phyloP scores from a whole-genome alignment of 345 rosid species.

The Limnanthes douglasii region DNA sequence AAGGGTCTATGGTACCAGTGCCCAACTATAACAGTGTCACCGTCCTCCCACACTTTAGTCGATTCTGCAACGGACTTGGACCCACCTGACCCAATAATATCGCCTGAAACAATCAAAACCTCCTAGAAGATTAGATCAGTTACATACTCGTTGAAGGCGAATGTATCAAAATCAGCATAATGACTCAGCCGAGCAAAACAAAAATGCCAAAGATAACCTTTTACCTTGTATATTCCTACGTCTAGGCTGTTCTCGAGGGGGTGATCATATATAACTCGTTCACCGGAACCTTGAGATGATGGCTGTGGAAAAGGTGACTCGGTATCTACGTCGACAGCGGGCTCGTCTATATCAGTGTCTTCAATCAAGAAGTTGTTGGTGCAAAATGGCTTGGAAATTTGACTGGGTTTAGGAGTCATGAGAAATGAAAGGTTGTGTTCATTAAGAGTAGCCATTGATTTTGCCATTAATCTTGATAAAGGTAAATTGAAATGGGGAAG shows the following conservation, averaged over 20 bases:
- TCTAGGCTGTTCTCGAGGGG: slow-evolving; percentile 70
- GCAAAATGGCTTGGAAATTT: slow-evolving; percentile 29
- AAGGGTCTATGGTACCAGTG: slow-evolving; percentile 70
- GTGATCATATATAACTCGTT: slow-evolving; percentile 26
- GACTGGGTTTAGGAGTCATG: slow-evolving; percentile 17
- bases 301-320: slow-evolving; percentile 23
- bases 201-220: neutral
- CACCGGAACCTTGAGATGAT: neutral
- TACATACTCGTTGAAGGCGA: too few species aligned
- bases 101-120: slow-evolving; percentile 46
- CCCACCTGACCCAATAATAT: slow-evolving; percentile 89
- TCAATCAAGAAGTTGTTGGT: slow-evolving; percentile 17
- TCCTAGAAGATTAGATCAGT: too few species aligned
- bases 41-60: slow-evolving; percentile 39
- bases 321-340: slow-evolving; percentile 16
- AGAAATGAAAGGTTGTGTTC: slow-evolving; percentile 34
- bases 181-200: neutral
- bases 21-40: slow-evolving; percentile 56
- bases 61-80: slow-evolving; percentile 66
- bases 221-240: slow-evolving; percentile 61
- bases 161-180: too few species aligned
- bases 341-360: slow-evolving; percentile 20
- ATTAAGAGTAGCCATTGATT: slow-evolving; percentile 32
- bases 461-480: too few species aligned
- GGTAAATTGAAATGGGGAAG: too few species aligned